A percentile compares a stretch with the other conserved stretches of the same genome.
Evolutionary conservation across 257 asterid genomes (phyloP).

Genomic region (Solanum gandarillasii): DNA sequence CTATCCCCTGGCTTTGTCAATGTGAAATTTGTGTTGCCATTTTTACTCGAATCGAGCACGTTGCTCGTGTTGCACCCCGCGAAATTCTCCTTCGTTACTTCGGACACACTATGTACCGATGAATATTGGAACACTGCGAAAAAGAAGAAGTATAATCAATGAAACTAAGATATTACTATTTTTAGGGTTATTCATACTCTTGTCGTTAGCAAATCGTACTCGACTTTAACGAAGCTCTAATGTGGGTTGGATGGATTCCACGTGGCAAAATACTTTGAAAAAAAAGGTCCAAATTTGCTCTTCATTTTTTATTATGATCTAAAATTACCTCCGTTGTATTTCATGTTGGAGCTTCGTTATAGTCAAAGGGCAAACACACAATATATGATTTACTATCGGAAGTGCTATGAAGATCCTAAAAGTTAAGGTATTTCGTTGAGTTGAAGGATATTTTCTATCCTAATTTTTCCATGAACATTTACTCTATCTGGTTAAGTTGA

Average conservation of each 20-base stretch:
- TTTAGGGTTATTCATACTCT: neutral
- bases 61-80: conserved; percentile 57
- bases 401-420: neutral
- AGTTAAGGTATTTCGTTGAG: neutral
- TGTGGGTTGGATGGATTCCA: neutral
- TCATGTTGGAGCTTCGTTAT: neutral
- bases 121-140: conserved; percentile 62
- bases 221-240: neutral
- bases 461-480: neutral
- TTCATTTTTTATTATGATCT: neutral
- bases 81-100: conserved; percentile 37
- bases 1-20: conserved; percentile 44
- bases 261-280: neutral
- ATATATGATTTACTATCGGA: neutral
- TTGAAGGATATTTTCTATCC: neutral
- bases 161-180: neutral
- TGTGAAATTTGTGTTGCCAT: conserved; percentile 47
- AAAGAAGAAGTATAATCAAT: neutral
- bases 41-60: conserved; percentile 48
- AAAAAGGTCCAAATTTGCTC: neutral
- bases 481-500: neutral
- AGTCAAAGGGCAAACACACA: neutral
- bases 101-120: conserved; percentile 46
- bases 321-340: neutral
- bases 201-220: neutral